A percentile compares a stretch with the other conserved stretches of the same genome.
Evolutionary conservation across 2,329 filamentous ascomycete species (phyloP).

Genomic region (Talaromyces sp.): DNA sequence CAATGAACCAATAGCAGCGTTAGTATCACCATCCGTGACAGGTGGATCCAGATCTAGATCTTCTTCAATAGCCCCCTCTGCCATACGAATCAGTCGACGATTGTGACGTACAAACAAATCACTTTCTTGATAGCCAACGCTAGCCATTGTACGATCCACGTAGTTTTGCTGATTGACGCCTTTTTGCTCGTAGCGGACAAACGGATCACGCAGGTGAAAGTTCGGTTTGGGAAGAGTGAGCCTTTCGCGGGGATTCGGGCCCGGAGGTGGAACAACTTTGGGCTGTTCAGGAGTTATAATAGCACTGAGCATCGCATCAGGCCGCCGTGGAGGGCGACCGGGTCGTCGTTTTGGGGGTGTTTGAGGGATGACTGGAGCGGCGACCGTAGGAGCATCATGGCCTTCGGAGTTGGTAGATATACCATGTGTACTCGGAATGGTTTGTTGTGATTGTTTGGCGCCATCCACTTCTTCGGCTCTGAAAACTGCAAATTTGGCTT

Average conservation of each 20-base stretch:
- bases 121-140: slow-evolving; percentile 91
- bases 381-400: slow-evolving; percentile 38
- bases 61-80: slow-evolving; percentile 59
- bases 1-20: slow-evolving; percentile 44
- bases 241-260: slow-evolving; percentile 46
- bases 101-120: slow-evolving; percentile 80
- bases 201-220: slow-evolving; percentile 44
- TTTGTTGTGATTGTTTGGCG: slow-evolving; percentile 31
- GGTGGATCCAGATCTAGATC: slow-evolving; percentile 54
- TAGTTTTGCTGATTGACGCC: slow-evolving; percentile 81
- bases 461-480: slow-evolving; percentile 82
- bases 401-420: slow-evolving; percentile 24
- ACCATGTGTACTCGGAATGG: slow-evolving; percentile 23
- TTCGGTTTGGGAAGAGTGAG: slow-evolving; percentile 47
- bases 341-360: slow-evolving; percentile 54
- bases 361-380: slow-evolving; percentile 35
- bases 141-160: slow-evolving; percentile 93
- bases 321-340: slow-evolving; percentile 60
- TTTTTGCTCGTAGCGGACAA: slow-evolving; percentile 64
- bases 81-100: slow-evolving; percentile 60
- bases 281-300: slow-evolving; percentile 56
- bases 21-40: slow-evolving; percentile 56
- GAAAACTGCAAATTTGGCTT: slow-evolving; percentile 71
- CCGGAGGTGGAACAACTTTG: slow-evolving; percentile 44
- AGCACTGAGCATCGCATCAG: slow-evolving; percentile 57